A percentile compares a stretch with the other conserved stretches of the same genome.
phyloP scores from a whole-genome alignment of 2,329 filamentous ascomycete genomes.

The Hypoxylon sp. region DNA sequence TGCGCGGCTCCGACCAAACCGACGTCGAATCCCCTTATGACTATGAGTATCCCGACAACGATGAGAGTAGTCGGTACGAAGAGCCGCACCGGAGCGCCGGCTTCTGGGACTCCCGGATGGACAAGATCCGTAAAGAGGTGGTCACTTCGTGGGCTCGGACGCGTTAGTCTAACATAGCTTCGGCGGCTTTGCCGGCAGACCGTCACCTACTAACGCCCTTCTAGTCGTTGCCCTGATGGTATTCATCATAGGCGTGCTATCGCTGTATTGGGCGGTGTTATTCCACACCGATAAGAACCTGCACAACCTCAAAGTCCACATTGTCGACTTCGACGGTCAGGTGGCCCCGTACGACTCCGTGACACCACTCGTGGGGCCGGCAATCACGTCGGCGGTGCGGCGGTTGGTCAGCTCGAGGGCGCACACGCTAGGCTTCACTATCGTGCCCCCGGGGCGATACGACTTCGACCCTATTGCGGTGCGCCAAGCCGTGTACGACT shows the following conservation, averaged over 20 bases:
- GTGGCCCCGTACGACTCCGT: conserved; percentile 65
- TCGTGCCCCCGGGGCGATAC: conserved; percentile 66
- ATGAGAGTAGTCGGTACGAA: conserved; percentile 29
- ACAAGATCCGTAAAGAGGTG: conserved; percentile 44
- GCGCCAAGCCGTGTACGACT: conserved; percentile 71
- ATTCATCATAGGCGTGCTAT: conserved; percentile 70
- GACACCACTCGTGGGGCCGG: conserved; percentile 69
- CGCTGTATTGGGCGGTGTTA: conserved; percentile 74
- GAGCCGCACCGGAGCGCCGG: conserved; percentile 47
- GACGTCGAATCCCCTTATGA: conserved; percentile 15
- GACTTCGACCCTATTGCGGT: conserved; percentile 69
- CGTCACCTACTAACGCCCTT: not conserved
- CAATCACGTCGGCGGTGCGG: conserved; percentile 63
- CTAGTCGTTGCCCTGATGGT: conserved; percentile 65
- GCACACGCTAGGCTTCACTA: conserved; percentile 65
- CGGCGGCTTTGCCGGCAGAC: not conserved
- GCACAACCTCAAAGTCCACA: conserved; percentile 65
- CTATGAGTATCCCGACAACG: conserved; percentile 29
- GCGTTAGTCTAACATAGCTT: conserved; percentile 38
- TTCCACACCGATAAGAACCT: conserved; percentile 66
- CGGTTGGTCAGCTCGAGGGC: conserved; percentile 58
- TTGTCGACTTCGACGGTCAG: conserved; percentile 75
- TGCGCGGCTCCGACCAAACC: conserved; percentile 27
- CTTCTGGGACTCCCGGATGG: conserved; percentile 49
- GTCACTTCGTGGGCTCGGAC: conserved; percentile 44